Evolutionary conservation across 305 asterid genomes (phyloP), one percentile per base, ranked within the genome.

Genomic region (Andrographis paniculata): DNA sequence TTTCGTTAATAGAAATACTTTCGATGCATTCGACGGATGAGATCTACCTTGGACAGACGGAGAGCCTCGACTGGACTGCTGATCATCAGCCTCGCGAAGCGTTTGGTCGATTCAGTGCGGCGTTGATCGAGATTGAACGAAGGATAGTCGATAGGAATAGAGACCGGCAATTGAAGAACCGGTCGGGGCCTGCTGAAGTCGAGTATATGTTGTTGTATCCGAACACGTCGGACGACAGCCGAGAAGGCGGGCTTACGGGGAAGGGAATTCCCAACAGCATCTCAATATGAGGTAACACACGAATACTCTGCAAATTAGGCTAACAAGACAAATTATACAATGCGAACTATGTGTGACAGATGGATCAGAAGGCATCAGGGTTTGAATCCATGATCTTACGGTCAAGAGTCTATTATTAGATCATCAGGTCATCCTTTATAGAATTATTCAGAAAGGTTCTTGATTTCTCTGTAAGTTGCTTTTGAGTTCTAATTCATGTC

Each of bases 261-360:
- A 73, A 62, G 53, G 98, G 96, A 31, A 77, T 91, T 56, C 99
- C 96, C 4, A 91, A 91, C 50, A 91, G 99, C 42, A 46, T 86
- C 62, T 86, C 99, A 9, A 83, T 91, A n/a, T 88, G 53, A 69
- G 62, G 16, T 45, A 5, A 10, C 5, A 24, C 6, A 8, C 30
- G 8, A 3, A 3, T 24, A 24, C 8, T 24, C 8, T 3, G 30
- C 6, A 3, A 24, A 24, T 24, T 24, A 24, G 8, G 30, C n/a
- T n/a, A n/a, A n/a, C n/a, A n/a, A n/a, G n/a, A n/a, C n/a, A n/a
- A n/a, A n/a, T n/a, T n/a, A n/a, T n/a, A n/a, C n/a, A n/a, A n/a
- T n/a, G n/a, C n/a, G n/a, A n/a, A n/a, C n/a, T n/a, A n/a, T n/a
- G n/a, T n/a, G n/a, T n/a, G n/a, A n/a, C n/a, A n/a, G n/a, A n/a